phyloP scores from a whole-genome alignment of 2,329 filamentous ascomycete genomes.

The Pseudocercospora fijiensis region DNA sequence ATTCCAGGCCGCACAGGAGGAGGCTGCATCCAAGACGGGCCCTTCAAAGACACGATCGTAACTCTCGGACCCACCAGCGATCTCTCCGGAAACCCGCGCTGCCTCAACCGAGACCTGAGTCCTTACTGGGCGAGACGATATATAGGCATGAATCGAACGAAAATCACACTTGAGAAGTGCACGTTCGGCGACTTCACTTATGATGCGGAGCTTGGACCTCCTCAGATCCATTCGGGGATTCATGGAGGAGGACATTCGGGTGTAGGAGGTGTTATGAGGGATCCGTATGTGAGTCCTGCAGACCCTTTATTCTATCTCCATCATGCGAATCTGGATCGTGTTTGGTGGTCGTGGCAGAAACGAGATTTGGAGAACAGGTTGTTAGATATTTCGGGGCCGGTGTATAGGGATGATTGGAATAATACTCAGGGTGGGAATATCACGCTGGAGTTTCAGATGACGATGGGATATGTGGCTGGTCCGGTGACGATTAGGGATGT shows the following conservation, averaged over 20 bases:
- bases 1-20: background rate
- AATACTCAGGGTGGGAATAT: background rate
- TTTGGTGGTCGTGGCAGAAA: slow-evolving; percentile 20
- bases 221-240: background rate
- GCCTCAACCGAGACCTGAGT: background rate
- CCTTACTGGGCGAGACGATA: background rate
- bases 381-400: background rate
- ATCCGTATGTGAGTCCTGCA: slow-evolving; percentile 2
- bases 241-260: background rate
- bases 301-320: slow-evolving; percentile 21
- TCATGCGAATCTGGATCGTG: slow-evolving; percentile 17
- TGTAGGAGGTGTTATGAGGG: background rate
- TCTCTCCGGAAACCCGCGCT: background rate
- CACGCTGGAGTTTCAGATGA: background rate
- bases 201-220: background rate
- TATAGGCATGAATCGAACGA: background rate
- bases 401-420: background rate
- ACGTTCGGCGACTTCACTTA: background rate
- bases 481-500: background rate
- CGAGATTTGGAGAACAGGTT: background rate
- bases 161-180: background rate
- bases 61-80: background rate
- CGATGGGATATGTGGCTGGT: background rate
- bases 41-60: slow-evolving; percentile 2
- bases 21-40: slow-evolving; percentile 9